Evolutionary conservation across 768 basidiomycete species (phyloP), one percentile per base, ranked within the genome.

Genomic region (Nevesoporus exiguus): DNA sequence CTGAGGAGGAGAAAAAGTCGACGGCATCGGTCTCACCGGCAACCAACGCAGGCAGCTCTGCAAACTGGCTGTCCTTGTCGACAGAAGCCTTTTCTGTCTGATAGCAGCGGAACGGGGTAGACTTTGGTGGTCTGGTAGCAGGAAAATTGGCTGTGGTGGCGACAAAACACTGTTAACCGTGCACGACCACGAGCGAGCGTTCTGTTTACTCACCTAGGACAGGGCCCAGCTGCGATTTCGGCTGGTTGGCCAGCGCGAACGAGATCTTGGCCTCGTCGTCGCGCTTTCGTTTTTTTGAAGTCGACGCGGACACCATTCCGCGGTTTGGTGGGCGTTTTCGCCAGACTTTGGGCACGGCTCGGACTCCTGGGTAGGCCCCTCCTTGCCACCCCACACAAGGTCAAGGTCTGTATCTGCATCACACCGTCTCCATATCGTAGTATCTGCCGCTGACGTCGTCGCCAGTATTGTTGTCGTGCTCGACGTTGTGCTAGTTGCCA

Each of bases 1-100:
- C 81, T 24, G 80, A 77, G 25, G 82, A 77, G 51, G 89, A 85
- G 59, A 83, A 82, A 72, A 88, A 93, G 66, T 97, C 93, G 44
- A 97, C 82, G 19, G 81, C 76, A 27, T 84, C 77, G n/a, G 90
- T 89, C 73, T 96, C 93, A 5, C 88, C 95, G 0, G 84, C 90
- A 22, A 96, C 75, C 14, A 90, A 63, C 46, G 48, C 61, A 33
- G 40, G 65, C 58, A 58, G 71, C 19, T 65, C 61, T 14, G 64
- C 67, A 45, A 78, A 78, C 1, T 56, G 51, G 14, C 34, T n/a
- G 30, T 66, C 73, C 45, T 56, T 60, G n/a, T 61, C 63, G 7
- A 58, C 63, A 31, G 67, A 52, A 5, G 45, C 48, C 52, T 49
- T 59, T 47, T 53, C 61, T 48, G 79, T 82, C 41, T 65, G 73